Conservation (phyloP, 495 filamentous ascomycete species). For the Cladorrhinum samala region DNA sequence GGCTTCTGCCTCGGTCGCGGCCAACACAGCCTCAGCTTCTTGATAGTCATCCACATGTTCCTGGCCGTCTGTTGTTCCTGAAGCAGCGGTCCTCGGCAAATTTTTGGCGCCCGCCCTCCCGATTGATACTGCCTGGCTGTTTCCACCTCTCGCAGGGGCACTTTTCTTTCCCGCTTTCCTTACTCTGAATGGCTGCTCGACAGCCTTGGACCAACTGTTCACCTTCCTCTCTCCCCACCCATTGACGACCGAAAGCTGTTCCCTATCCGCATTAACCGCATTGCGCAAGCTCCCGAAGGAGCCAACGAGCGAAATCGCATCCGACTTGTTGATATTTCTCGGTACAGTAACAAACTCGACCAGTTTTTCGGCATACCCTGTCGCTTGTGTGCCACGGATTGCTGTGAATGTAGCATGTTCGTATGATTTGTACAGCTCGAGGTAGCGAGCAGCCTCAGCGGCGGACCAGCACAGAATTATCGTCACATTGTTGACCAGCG, state of each 20-base stretch:
- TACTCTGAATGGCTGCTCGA: constrained; percentile 77
- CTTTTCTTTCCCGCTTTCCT: constrained; percentile 58
- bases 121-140: constrained; percentile 7
- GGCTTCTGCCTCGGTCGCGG: constrained; percentile 31
- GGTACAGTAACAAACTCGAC: constrained; percentile 93
- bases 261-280: constrained; percentile 79
- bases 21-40: constrained; percentile 45
- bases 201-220: constrained; percentile 68
- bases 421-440: constrained; percentile 89
- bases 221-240: constrained; percentile 98
- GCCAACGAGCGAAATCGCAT: constrained; percentile 78
- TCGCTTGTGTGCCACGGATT: constrained; percentile 76
- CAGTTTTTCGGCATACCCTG: constrained; percentile 76
- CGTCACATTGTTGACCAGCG: constrained; percentile 82
- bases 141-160: neutral
- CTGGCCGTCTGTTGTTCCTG: neutral
- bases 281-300: constrained; percentile 82
- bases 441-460: constrained; percentile 83
- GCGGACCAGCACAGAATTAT: constrained; percentile 90
- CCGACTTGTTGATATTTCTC: constrained; percentile 86
- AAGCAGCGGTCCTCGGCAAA: neutral
- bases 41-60: constrained; percentile 31
- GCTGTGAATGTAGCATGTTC: constrained; percentile 76
- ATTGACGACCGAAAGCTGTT: constrained; percentile 71
- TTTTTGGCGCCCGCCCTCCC: neutral